Conservation (phyloP, 352 stramenopile genomes). For the Globisporangium paroecandrum region DNA sequence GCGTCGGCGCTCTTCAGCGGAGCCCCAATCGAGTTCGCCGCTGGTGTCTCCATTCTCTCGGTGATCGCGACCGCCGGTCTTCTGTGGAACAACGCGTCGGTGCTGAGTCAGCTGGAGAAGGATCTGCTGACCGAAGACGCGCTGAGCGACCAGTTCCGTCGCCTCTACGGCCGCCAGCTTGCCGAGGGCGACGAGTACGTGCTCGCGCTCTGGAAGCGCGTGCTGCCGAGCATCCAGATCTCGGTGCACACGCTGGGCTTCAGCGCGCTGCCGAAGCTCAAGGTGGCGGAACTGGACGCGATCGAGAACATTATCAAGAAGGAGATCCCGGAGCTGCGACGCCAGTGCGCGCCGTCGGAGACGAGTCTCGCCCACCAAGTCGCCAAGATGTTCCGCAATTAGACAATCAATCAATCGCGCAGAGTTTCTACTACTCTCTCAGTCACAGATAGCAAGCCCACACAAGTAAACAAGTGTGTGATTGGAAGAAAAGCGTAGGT, state of each 20-base stretch:
- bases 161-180: conserved; percentile 93
- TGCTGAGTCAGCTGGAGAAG: conserved; percentile 83
- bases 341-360: conserved; percentile 76
- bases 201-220: conserved; percentile 91
- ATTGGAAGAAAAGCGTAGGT: not conserved
- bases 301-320: conserved; percentile 88
- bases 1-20: conserved; percentile 76
- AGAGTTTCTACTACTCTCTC: not conserved
- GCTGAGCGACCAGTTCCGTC: conserved; percentile 90
- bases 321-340: conserved; percentile 87
- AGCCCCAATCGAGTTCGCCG: conserved; percentile 79
- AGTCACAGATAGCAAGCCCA: not conserved
- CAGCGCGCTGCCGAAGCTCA: conserved; percentile 83
- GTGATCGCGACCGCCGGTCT: conserved; percentile 81
- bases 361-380: conserved; percentile 84
- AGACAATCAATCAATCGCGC: conserved; percentile 15
- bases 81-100: conserved; percentile 87
- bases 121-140: conserved; percentile 85
- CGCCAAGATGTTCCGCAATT: conserved; percentile 77
- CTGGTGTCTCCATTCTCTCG: conserved; percentile 72
- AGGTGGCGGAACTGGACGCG: conserved; percentile 68
- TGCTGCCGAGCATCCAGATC: conserved; percentile 80
- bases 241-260: conserved; percentile 86
- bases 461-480: not conserved
- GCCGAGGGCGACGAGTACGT: conserved; percentile 97